Conservation (phyloP, 75 land plant genomes). For the Pinus taeda region DNA sequence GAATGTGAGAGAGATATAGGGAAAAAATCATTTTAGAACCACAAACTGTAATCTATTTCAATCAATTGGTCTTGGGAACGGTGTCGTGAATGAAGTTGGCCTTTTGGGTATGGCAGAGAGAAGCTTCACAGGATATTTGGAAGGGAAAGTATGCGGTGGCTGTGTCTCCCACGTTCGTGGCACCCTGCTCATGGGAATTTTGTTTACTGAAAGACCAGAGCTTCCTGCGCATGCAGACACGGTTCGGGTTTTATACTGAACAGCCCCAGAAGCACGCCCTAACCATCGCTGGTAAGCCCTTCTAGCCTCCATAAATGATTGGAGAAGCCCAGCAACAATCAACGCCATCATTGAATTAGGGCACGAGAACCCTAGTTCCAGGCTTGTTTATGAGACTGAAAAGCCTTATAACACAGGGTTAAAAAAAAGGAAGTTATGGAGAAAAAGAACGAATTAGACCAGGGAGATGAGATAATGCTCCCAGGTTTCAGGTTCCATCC, state of each 20-base stretch:
- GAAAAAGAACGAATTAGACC: background rate
- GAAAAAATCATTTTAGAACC: no score
- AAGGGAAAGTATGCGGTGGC: background rate
- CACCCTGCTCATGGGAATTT: background rate
- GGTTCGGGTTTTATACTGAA: background rate
- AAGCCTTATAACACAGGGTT: background rate
- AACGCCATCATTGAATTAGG: background rate
- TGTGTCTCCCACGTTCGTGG: background rate
- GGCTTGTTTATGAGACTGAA: background rate
- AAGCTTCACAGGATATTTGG: background rate
- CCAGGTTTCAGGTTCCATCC: constrained; percentile 80
- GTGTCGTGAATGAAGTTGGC: no score
- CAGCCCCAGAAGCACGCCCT: background rate
- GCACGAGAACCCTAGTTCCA: background rate
- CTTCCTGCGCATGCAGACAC: background rate
- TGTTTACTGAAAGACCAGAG: background rate
- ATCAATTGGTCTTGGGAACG: no score
- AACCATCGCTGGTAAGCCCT: background rate
- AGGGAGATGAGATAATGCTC: constrained; percentile 29
- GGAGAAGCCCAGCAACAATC: background rate
- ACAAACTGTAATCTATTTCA: no score
- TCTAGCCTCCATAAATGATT: background rate
- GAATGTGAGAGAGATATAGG: no score
- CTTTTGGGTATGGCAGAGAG: no score
- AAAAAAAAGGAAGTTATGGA: background rate